Evolutionary conservation across 139 green algal genomes (phyloP), one percentile per base, ranked within the genome.

Genomic region (Chlamydomonas eustigma): DNA sequence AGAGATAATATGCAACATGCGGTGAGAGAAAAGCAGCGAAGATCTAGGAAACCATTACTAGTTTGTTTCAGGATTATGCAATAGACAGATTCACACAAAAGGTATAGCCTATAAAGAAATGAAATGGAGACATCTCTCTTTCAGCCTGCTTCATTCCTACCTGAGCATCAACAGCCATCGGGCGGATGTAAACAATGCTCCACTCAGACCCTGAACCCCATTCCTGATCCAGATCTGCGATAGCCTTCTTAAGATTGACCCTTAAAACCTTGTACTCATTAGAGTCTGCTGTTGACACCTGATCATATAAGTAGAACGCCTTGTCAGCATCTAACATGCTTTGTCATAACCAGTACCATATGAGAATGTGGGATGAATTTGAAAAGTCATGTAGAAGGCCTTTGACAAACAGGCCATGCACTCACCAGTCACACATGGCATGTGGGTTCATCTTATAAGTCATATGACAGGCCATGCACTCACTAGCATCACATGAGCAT

Each of bases 181-280:
- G 89, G 32, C 84, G 79, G 37, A 95, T 78, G 44, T 91, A 93
- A 31, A 91, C 81, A 18, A 96, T 77, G 18, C 92, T 33, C 78
- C 83, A 91, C 76, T 93, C 87, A 0, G 82, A 72, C 1, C 51
- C 64, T 39, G 81, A 78, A 0, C 81, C 84, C 80, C 85, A 86
- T 6, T 89, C 87, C 8, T 66, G 63, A 65, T 92, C 89, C 1
- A 83, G 44, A n/a, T 69, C 58, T 30, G 25, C 5, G 12, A 69
- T 33, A 5, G 5, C 5, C 28, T 30, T n/a, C 75, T 89, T 91
- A 38, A 86, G 25, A 39, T 74, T 44, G 8, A 70, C 74, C 28
- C 77, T 76, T 38, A 74, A 38, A 6, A 64, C 68, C 28, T 76
- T 76, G 86, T 95, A 96, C n/a, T 95, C 91, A 22, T 92, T 81